A percentile compares a stretch with the other conserved stretches of the same genome.
Conservation (phyloP, 768 basidiomycete species). For the Leccinum imitatum region DNA sequence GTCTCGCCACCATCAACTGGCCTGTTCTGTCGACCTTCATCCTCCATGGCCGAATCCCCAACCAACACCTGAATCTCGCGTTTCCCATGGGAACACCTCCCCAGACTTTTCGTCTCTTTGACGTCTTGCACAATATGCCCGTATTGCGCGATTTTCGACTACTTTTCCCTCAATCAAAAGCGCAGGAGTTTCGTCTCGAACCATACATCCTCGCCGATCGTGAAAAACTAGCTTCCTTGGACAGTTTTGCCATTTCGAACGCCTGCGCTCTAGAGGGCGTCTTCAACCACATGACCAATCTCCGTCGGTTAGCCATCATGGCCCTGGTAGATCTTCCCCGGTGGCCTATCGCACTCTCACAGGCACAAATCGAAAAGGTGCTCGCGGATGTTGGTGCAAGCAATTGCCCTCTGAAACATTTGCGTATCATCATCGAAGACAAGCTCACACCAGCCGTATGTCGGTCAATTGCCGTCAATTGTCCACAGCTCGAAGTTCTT, state of each 20-base stretch:
- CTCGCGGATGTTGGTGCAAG: conserved; percentile 31
- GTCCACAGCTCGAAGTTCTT: conserved; percentile 33
- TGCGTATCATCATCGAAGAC: conserved; percentile 38
- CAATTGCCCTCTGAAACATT: conserved; percentile 33
- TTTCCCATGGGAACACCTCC: conserved; percentile 16
- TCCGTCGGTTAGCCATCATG: conserved; percentile 31
- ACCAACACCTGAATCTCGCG: conserved; percentile 7
- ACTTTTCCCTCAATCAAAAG: conserved; percentile 31
- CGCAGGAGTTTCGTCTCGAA: conserved; percentile 29
- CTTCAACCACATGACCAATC: conserved; percentile 30
- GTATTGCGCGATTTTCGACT: conserved; percentile 30
- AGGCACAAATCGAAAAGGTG: conserved; percentile 32
- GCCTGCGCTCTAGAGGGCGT: conserved; percentile 32
- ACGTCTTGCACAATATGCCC: conserved; percentile 32
- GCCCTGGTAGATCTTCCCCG: conserved; percentile 36
- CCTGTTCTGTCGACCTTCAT: conserved; percentile 30
- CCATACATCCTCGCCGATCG: conserved; percentile 18
- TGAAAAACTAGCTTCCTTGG: conserved; percentile 33
- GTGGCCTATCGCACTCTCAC: conserved; percentile 36
- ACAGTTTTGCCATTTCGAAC: conserved; percentile 37
- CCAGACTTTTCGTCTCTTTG: conserved; percentile 23
- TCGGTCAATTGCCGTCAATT: conserved; percentile 26
- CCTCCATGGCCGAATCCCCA: conserved; percentile 32
- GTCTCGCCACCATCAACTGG: conserved; percentile 33
- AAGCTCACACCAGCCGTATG: conserved; percentile 35